Conservation (phyloP, 2,329 filamentous ascomycete genomes). For the Hirsutella minnesotensis region DNA sequence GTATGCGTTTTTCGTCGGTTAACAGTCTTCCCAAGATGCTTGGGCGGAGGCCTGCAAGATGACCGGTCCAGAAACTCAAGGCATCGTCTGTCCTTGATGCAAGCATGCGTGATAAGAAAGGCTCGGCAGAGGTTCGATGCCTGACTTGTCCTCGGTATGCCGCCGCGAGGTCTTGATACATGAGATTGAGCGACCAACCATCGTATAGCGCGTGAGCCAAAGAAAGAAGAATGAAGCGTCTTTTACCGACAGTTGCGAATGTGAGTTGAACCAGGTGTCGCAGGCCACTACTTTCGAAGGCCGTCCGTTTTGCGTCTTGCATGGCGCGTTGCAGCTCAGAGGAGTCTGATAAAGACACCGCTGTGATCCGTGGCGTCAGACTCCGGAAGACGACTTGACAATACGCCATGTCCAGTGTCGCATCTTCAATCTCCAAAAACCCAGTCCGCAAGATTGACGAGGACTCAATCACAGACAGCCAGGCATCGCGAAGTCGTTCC, state of each 20-base stretch:
- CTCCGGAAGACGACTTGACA: slow-evolving; percentile 33
- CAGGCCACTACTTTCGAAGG: slow-evolving; percentile 21
- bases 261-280: slow-evolving; percentile 36
- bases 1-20: not conserved
- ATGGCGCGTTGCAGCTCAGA: slow-evolving; percentile 25
- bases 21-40: slow-evolving; percentile 17
- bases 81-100: slow-evolving; percentile 10
- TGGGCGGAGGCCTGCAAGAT: slow-evolving; percentile 40
- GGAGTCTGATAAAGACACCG: slow-evolving; percentile 12
- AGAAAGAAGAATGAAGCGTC: slow-evolving; percentile 47
- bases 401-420: slow-evolving; percentile 37
- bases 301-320: slow-evolving; percentile 22
- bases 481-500: slow-evolving; percentile 45
- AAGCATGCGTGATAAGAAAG: slow-evolving; percentile 30
- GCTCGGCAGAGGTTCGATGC: slow-evolving; percentile 34
- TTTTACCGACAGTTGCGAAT: slow-evolving; percentile 21
- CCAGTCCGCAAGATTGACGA: slow-evolving; percentile 66
- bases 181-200: slow-evolving; percentile 65
- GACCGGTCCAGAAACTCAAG: slow-evolving; percentile 57
- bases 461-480: slow-evolving; percentile 42
- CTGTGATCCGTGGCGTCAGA: slow-evolving; percentile 8
- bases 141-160: slow-evolving; percentile 42
- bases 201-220: slow-evolving; percentile 85
- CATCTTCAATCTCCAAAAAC: slow-evolving; percentile 56
- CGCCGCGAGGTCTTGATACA: slow-evolving; percentile 59